A percentile compares a stretch with the other conserved stretches of the same genome.
Conservation (phyloP, 371 early-diverging fungal species). For the Rhizopus delemar region DNA sequence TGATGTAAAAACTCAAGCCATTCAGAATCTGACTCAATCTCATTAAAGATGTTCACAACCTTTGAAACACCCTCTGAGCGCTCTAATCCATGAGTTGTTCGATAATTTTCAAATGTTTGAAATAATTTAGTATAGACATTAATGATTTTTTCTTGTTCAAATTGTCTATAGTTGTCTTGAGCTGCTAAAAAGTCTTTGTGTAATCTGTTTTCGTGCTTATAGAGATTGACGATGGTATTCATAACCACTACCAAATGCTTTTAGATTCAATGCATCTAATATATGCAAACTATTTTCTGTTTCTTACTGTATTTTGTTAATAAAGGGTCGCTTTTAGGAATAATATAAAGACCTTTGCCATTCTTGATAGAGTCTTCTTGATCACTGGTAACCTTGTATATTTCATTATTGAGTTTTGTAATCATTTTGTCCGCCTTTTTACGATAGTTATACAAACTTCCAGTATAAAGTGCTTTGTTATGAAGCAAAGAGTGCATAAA, state of each 20-base stretch:
- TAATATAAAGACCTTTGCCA: slow-evolving; percentile 11
- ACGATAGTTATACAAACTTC: slow-evolving; percentile 17
- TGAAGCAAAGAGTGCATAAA: slow-evolving; percentile 14
- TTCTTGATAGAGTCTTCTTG: slow-evolving; percentile 12
- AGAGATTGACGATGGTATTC: slow-evolving; percentile 13
- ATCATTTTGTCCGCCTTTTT: slow-evolving; percentile 22
- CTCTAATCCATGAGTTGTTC: slow-evolving; percentile 20
- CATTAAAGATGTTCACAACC: slow-evolving; percentile 21
- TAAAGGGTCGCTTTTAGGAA: slow-evolving; percentile 24
- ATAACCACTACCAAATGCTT: slow-evolving; percentile 13
- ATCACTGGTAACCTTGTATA: slow-evolving; percentile 8
- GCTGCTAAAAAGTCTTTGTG: slow-evolving; percentile 19
- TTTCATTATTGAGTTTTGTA: slow-evolving; percentile 17
- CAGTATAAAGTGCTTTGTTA: slow-evolving; percentile 15
- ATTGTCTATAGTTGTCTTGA: slow-evolving; percentile 28
- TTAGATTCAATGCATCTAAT: neutral
- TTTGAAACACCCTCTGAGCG: slow-evolving; percentile 23
- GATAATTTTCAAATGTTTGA: slow-evolving; percentile 22
- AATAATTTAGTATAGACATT: slow-evolving; percentile 23
- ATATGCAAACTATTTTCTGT: neutral
- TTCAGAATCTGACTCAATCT: slow-evolving; percentile 26
- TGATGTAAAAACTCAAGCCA: slow-evolving; percentile 24
- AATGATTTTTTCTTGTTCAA: slow-evolving; percentile 27
- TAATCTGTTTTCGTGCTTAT: slow-evolving; percentile 22
- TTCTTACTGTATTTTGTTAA: slow-evolving; percentile 24